These are phyloP conservation scores for Exophiala dermatitidis DNA, from an alignment of 2,329 filamentous ascomycete species.

Conservation along the genomic window DNA sequence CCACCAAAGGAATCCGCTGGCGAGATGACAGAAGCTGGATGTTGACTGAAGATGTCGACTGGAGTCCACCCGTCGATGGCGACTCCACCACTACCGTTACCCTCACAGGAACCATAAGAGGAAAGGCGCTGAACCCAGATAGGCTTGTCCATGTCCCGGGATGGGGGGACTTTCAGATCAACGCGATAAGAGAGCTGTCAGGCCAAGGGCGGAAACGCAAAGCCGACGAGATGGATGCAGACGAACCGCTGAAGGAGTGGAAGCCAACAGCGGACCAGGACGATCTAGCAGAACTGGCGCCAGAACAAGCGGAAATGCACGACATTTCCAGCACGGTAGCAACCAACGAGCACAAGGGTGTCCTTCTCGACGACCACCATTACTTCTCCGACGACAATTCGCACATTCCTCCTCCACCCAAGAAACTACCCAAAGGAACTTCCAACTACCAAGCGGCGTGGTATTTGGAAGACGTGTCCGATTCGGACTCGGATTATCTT, in stretches of 20 bases:
- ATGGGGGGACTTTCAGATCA: constrained; percentile 89
- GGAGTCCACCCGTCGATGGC: constrained; percentile 51
- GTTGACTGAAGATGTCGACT: constrained; percentile 74
- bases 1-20: constrained; percentile 91
- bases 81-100: constrained; percentile 51
- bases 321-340: constrained; percentile 54
- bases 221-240: constrained; percentile 61
- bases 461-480: constrained; percentile 77
- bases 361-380: constrained; percentile 91
- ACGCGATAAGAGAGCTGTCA: constrained; percentile 75
- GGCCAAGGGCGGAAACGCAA: constrained; percentile 40
- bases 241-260: constrained; percentile 51
- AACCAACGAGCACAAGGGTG: constrained; percentile 64
- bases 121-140: constrained; percentile 80
- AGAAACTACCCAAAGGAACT: constrained; percentile 78
- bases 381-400: constrained; percentile 88
- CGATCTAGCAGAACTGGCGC: constrained; percentile 73
- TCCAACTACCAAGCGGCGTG: constrained; percentile 92
- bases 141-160: constrained; percentile 84
- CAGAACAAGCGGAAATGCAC: constrained; percentile 74
- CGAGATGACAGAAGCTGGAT: constrained; percentile 94
- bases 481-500: constrained; percentile 77
- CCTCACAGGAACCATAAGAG: constrained; percentile 77
- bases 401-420: constrained; percentile 55
- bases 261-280: constrained; percentile 72